Evolutionary conservation across 2,329 filamentous ascomycete genomes (phyloP).

Genomic region (Sporothrix variecibatus): DNA sequence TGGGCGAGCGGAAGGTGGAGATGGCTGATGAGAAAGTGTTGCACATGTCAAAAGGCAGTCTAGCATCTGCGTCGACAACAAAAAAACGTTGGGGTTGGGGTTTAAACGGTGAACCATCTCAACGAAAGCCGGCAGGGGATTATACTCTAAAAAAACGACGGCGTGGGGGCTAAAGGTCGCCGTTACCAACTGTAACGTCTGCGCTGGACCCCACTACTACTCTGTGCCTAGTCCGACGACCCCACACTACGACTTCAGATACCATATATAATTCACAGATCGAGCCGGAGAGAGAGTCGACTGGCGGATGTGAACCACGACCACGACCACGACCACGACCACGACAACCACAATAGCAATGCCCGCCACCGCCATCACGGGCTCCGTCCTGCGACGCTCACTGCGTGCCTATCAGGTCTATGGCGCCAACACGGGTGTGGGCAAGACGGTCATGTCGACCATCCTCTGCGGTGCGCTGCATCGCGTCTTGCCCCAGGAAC

Average conservation of each 20-base stretch:
- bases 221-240: not conserved
- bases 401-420: slow-evolving; percentile 74
- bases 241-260: not conserved
- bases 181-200: not conserved
- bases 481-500: slow-evolving; percentile 48
- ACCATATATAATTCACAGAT: not conserved
- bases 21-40: not conserved
- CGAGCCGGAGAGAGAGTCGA: not conserved
- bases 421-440: slow-evolving; percentile 81
- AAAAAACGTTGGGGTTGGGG: slow-evolving; percentile 17
- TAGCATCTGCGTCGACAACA: not conserved
- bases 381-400: slow-evolving; percentile 64
- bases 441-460: slow-evolving; percentile 80
- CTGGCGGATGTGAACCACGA: not conserved
- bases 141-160: too few species aligned
- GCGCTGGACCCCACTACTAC: not conserved
- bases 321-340: not conserved
- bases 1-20: not conserved
- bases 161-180: not conserved
- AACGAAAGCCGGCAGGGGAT: slow-evolving; percentile 2
- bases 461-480: slow-evolving; percentile 63
- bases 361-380: slow-evolving; percentile 5
- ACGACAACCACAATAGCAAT: slow-evolving; percentile 5
- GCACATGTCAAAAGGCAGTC: not conserved
- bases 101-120: not conserved